These are phyloP conservation scores for Mycothermus thermophilus DNA, from an alignment of 495 filamentous ascomycete species.

Conservation along the genomic window DNA sequence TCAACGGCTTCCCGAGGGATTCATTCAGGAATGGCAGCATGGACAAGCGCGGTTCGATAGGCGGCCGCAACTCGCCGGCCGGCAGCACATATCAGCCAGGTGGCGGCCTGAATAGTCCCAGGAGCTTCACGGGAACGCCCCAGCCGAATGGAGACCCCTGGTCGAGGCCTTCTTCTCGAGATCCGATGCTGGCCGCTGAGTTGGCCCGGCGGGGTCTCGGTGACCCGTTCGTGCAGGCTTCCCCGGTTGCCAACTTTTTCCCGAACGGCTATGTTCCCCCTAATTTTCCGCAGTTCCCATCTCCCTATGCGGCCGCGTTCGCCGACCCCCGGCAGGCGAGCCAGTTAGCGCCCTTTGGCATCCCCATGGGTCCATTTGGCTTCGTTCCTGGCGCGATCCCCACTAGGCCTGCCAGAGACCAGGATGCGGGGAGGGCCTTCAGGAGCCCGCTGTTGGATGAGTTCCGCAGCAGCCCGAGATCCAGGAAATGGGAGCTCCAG, in stretches of 20 bases:
- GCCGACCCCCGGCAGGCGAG: conserved; percentile 17
- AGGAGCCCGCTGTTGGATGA: conserved; percentile 66
- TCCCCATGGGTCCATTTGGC: conserved; percentile 24
- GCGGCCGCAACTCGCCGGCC: conserved; percentile 34
- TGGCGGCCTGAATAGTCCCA: conserved; percentile 37
- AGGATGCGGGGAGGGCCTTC: conserved; percentile 48
- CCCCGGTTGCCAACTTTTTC: conserved; percentile 15
- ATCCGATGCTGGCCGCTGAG: too few relatives aligned
- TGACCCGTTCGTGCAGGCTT: conserved; percentile 16
- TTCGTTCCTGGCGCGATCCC: conserved; percentile 24
- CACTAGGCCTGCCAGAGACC: conserved; percentile 43
- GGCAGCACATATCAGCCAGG: conserved; percentile 37
- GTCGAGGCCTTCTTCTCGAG: conserved; percentile 24
- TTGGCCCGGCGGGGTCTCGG: conserved; percentile 14
- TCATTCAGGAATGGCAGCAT: conserved; percentile 2
- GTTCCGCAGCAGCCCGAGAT: conserved; percentile 61
- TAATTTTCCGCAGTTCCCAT: conserved; percentile 12
- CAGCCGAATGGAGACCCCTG: conserved; percentile 28
- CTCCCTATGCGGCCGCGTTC: conserved; percentile 27
- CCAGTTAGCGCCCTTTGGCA: conserved; percentile 20
- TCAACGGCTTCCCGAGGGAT: conserved; percentile 2
- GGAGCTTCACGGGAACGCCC: conserved; percentile 40
- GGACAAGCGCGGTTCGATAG: conserved; percentile 10
- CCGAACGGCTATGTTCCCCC: conserved; percentile 7
- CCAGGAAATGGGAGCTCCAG: conserved; percentile 74